Percentiles rank a stretch among this genome's conserved stretches.
These are phyloP conservation scores for Neocallimastix lanati DNA, from an alignment of 192 early-diverging fungal genomes.

Conservation along the genomic window DNA sequence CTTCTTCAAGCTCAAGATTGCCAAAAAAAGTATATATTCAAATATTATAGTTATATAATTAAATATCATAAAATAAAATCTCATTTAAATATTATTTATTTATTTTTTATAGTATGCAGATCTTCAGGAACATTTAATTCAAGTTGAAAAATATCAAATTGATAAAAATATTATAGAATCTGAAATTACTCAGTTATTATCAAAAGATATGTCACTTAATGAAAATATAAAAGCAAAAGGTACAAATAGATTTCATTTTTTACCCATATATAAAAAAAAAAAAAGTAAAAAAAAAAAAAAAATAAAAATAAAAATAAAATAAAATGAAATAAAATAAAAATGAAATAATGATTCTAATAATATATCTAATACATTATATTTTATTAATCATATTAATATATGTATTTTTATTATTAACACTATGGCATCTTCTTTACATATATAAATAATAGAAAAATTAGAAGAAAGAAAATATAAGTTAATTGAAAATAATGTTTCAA, in stretches of 20 bases:
- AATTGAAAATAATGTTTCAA: neutral
- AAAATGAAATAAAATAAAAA: too few relatives aligned
- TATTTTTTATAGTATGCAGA: neutral
- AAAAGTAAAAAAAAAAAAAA: too few relatives aligned
- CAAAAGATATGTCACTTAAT: neutral
- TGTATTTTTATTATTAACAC: too few relatives aligned
- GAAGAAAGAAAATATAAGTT: neutral
- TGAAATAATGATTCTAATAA: too few relatives aligned
- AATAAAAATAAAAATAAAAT: too few relatives aligned
- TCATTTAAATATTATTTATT: neutral
- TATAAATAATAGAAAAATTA: neutral
- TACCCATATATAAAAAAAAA: too few relatives aligned
- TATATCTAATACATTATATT: too few relatives aligned
- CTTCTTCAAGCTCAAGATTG: neutral
- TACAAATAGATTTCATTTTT: too few relatives aligned
- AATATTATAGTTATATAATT: too few relatives aligned
- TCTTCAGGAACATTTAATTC: neutral
- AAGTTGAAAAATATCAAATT: neutral
- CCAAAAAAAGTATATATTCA: neutral
- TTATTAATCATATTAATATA: too few relatives aligned
- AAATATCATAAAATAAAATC: neutral
- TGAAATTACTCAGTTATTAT: neutral
- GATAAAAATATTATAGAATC: neutral
- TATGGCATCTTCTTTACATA: too few relatives aligned
- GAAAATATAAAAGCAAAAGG: neutral